These are phyloP conservation scores for Pichia eremophila DNA, from an alignment of 805 yeast species.

Conservation along the genomic window DNA sequence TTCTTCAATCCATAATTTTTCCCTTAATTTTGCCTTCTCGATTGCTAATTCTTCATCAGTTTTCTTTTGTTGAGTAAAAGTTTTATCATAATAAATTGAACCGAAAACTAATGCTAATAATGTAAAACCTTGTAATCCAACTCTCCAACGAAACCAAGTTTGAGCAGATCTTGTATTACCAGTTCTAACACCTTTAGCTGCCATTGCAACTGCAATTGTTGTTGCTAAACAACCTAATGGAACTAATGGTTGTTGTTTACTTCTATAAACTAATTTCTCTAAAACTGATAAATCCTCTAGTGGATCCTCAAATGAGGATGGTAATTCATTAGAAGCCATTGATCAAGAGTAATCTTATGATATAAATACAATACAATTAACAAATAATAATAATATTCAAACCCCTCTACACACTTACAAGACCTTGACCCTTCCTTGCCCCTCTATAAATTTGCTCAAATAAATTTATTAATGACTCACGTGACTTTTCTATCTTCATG, in stretches of 20 bases:
- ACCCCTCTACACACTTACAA: conserved; percentile 42
- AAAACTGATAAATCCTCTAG: conserved; percentile 40
- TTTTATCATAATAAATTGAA: conserved; percentile 55
- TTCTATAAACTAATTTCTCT: conserved; percentile 49
- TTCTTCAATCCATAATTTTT: conserved; percentile 80
- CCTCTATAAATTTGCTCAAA: conserved; percentile 85
- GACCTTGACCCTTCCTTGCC: conserved; percentile 85
- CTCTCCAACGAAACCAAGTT: conserved; percentile 83
- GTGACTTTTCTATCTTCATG: conserved; percentile 58
- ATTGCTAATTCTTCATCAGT: conserved; percentile 56
- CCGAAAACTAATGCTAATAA: conserved; percentile 76
- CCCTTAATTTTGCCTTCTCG: conserved; percentile 79
- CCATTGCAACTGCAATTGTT: conserved; percentile 68
- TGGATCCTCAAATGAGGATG: conserved; percentile 41
- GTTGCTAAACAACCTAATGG: conserved; percentile 78
- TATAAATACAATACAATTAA: no score
- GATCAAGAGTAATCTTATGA: neutral
- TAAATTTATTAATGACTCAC: conserved; percentile 44
- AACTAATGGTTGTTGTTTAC: conserved; percentile 82
- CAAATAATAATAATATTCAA: no score
- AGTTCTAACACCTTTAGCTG: conserved; percentile 62
- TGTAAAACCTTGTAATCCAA: conserved; percentile 77
- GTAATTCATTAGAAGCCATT: conserved; percentile 33
- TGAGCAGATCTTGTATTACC: conserved; percentile 76
- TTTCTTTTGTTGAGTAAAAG: conserved; percentile 31